phyloP scores from a whole-genome alignment of 106 monocot species.

The Chionographis japonica region DNA sequence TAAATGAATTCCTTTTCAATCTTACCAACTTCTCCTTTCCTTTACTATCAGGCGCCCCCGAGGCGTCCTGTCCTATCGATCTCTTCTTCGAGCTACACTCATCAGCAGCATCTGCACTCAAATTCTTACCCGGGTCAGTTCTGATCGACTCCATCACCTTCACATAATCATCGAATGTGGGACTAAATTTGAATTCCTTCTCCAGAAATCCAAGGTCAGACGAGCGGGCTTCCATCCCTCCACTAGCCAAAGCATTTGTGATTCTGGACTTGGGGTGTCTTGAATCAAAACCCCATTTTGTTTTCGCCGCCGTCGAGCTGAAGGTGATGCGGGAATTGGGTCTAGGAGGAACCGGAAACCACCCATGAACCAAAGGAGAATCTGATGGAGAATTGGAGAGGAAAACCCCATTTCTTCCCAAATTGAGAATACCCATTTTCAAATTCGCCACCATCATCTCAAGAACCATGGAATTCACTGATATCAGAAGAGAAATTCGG shows the following conservation, averaged over 20 bases:
- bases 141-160: slow-evolving; percentile 75
- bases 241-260: slow-evolving; percentile 19
- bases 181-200: slow-evolving; percentile 71
- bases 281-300: slow-evolving; percentile 20
- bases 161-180: slow-evolving; percentile 82
- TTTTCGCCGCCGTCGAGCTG: slow-evolving; percentile 5
- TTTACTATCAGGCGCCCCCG: not conserved
- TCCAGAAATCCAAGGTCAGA: slow-evolving; percentile 23
- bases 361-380: not conserved
- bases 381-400: slow-evolving; percentile 5
- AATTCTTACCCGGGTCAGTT: slow-evolving; percentile 38
- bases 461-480: not conserved
- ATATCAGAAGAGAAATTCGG: no score
- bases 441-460: slow-evolving; percentile 16
- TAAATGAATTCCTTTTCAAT: slow-evolving; percentile 7
- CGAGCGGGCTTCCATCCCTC: slow-evolving; percentile 17
- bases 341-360: slow-evolving; percentile 14
- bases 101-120: slow-evolving; percentile 9
- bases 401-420: slow-evolving; percentile 14
- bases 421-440: slow-evolving; percentile 21
- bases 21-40: slow-evolving; percentile 7
- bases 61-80: slow-evolving; percentile 5
- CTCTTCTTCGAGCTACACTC: slow-evolving; percentile 16
- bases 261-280: slow-evolving; percentile 2
- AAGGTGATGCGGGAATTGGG: slow-evolving; percentile 3